Conservation (phyloP, 768 basidiomycete species). For the Mycena chlorophos region DNA sequence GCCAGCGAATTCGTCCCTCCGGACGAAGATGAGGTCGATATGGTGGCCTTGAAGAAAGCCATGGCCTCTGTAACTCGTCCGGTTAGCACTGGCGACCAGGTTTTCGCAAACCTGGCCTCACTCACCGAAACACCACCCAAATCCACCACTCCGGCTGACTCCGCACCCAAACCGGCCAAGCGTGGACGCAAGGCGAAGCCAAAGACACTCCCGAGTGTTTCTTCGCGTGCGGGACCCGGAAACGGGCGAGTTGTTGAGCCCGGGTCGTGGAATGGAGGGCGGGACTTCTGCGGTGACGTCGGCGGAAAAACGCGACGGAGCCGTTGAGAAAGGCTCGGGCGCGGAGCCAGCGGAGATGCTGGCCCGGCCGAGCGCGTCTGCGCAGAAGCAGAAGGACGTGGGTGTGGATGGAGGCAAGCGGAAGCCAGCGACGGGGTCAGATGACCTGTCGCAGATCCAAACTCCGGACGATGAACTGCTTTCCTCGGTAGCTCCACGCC, state of each 20-base stretch:
- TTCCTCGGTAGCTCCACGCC: not conserved
- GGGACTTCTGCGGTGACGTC: not conserved
- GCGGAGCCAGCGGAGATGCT: not conserved
- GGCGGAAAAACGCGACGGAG: too few relatives aligned
- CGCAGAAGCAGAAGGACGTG: not conserved
- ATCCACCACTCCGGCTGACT: not conserved
- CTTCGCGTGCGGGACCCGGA: constrained; percentile 1
- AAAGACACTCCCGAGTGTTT: not conserved
- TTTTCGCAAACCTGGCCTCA: not conserved
- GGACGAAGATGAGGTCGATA: not conserved
- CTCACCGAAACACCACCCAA: not conserved
- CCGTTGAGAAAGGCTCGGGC: too few relatives aligned
- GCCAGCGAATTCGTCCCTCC: constrained; percentile 12
- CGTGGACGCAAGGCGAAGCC: not conserved
- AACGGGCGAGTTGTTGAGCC: not conserved
- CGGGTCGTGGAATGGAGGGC: not conserved
- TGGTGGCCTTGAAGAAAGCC: not conserved
- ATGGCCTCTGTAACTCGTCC: constrained; percentile 3
- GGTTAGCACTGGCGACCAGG: not conserved
- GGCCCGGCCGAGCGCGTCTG: not conserved
- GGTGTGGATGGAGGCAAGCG: not conserved
- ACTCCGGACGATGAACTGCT: constrained; percentile 4
- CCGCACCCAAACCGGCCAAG: not conserved
- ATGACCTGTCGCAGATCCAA: not conserved
- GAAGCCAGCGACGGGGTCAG: not conserved